Evolutionary conservation across 345 rosid genomes (phyloP).

Genomic region (Eucalyptus victrix): DNA sequence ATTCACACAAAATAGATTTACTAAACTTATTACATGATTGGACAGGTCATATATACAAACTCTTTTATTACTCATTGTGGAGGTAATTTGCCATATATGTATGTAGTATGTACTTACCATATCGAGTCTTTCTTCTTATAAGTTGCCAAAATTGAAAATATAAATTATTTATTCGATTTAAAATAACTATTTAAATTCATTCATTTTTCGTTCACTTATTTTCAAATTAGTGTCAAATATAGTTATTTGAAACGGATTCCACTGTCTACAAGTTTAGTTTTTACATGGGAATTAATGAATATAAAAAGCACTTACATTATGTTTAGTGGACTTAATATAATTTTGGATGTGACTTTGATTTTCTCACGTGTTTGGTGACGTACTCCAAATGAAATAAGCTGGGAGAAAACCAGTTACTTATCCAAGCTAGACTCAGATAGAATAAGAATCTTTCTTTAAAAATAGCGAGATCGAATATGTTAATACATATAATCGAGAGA

Average conservation of each 20-base stretch:
- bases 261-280: neutral
- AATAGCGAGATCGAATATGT: neutral
- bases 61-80: too few relatives aligned
- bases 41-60: accelerated
- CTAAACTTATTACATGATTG: accelerated
- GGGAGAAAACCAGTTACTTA: neutral
- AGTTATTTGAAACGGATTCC: neutral
- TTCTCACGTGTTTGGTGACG: neutral
- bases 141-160: neutral
- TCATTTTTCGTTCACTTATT: neutral
- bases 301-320: neutral
- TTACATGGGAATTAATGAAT: neutral
- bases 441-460: neutral
- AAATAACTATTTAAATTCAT: neutral
- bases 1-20: too few relatives aligned
- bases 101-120: neutral
- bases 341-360: too few relatives aligned
- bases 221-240: neutral
- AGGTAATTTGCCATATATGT: too few relatives aligned
- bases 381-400: neutral
- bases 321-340: neutral
- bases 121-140: neutral
- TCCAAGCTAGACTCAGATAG: neutral
- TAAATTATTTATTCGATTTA: neutral
- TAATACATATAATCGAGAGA: neutral